These are phyloP conservation scores for Colletotrichum sp. DNA, from an alignment of 2,329 filamentous ascomycete genomes.

Conservation along the genomic window DNA sequence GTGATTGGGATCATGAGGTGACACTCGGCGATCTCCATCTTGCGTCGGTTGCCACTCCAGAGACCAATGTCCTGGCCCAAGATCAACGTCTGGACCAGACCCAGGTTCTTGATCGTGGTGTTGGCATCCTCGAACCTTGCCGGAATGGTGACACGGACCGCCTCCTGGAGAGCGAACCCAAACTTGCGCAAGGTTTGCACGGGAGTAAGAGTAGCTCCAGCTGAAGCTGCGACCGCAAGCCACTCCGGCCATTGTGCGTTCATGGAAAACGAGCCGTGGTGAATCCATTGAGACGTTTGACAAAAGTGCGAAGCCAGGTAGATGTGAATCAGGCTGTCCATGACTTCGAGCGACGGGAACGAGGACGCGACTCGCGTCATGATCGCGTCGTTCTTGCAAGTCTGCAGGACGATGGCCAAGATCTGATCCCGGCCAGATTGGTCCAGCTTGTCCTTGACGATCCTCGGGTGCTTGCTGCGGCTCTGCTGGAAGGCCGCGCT, in stretches of 20 bases:
- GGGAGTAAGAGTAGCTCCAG: constrained; percentile 64
- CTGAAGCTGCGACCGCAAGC: constrained; percentile 62
- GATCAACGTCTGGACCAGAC: constrained; percentile 54
- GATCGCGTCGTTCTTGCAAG: constrained; percentile 55
- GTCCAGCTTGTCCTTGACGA: constrained; percentile 49
- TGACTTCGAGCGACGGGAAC: constrained; percentile 64
- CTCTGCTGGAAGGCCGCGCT: constrained; percentile 43
- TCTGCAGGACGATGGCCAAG: constrained; percentile 66
- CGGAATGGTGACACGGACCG: constrained; percentile 43
- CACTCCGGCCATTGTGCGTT: constrained; percentile 63
- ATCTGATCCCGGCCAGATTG: constrained; percentile 63
- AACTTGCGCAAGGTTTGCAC: constrained; percentile 65
- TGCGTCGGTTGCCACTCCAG: constrained; percentile 60
- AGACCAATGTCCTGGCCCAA: constrained; percentile 55
- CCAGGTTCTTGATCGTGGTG: constrained; percentile 47
- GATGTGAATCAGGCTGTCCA: constrained; percentile 67
- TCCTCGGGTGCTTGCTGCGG: constrained; percentile 40
- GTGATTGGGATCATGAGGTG: constrained; percentile 50
- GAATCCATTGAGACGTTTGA: constrained; percentile 65
- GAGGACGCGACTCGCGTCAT: constrained; percentile 60
- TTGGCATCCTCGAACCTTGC: constrained; percentile 54
- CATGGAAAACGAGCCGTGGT: constrained; percentile 63
- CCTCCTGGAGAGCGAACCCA: constrained; percentile 60
- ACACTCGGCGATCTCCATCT: constrained; percentile 62
- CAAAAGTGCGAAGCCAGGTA: constrained; percentile 63